Evolutionary conservation across 192 early-diverging fungal genomes (phyloP), one percentile per base, ranked within the genome.

Genomic region (Allomyces macrogynus): DNA sequence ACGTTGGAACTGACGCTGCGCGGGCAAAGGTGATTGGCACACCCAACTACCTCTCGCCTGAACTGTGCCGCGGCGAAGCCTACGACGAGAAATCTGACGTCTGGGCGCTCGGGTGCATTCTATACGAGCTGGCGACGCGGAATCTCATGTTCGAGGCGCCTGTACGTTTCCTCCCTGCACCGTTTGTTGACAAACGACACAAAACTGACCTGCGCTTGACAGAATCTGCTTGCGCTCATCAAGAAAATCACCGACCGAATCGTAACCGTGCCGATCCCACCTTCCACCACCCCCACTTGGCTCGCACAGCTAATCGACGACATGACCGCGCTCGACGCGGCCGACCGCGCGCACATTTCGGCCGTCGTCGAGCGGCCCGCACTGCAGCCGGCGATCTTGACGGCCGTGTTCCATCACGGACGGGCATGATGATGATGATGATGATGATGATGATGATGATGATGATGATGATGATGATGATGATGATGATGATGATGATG

Each of bases 41-140:
- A 1, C 65, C 65, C 0, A 57, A 57, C 57, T 66, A 60, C 49
- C 49, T 66, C 11, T 60, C 43, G 12, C 65, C 65, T 7, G 65
- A 66, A 57, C 40, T 66, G 18, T 44, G 40, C 24, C 20, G 54
- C 16, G 65, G 65, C 11, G 54, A 66, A 18, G 16, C 43, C 12
- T 66, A 66, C 49, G 54, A 57, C 49, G 65, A 60, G 44, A 66
- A 66, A 26, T 44, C 43, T 10, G 65, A 66, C 23, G 54, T 66
- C 10, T 66, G 65, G 65, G 44, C 43, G 11, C 32, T 66, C 3
- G 65, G 65, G 11, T 44, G 40, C 23, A 57, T 66, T 5, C 3
- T 57, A 2, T 66, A 60, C 65, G 44, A 44, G 65, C 32, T 66
- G 10, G 44, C 24, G 3, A 22, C 40, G 23, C 40, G 65, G 9